Conservation (phyloP, 768 basidiomycete species). For the Termitomyces sp. region DNA sequence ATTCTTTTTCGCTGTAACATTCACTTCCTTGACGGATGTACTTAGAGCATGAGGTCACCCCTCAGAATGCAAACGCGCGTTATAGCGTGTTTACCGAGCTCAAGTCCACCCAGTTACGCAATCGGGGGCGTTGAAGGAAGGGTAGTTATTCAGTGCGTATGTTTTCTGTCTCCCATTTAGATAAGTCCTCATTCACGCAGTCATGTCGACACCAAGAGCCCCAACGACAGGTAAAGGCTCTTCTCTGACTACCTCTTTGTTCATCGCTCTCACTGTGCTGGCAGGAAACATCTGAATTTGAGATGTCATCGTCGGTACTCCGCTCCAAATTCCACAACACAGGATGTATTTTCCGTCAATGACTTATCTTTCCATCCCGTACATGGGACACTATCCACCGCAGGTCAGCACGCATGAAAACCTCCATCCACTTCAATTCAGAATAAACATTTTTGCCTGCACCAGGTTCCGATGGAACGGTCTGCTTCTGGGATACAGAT, state of each 20-base stretch:
- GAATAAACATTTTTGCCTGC: not conserved
- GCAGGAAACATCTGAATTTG: slow-evolving; percentile 78
- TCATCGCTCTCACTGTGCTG: not conserved
- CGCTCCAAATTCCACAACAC: slow-evolving; percentile 38
- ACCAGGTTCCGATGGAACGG: slow-evolving; percentile 73
- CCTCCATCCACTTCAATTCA: not conserved
- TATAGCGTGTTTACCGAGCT: slow-evolving; percentile 72
- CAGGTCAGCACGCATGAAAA: slow-evolving; percentile 34
- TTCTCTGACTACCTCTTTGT: not conserved
- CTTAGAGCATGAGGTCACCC: slow-evolving; percentile 77
- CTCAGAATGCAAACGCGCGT: slow-evolving; percentile 91
- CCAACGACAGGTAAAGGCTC: not conserved
- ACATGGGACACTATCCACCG: slow-evolving; percentile 80
- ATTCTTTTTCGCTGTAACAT: not conserved
- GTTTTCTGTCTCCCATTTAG: not conserved
- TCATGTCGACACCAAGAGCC: slow-evolving; percentile 79
- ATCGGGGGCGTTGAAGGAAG: slow-evolving; percentile 86
- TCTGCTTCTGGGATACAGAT: slow-evolving; percentile 94
- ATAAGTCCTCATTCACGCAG: slow-evolving; percentile 18
- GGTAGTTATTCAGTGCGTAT: slow-evolving; percentile 69
- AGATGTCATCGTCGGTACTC: slow-evolving; percentile 65
- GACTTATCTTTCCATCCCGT: slow-evolving; percentile 81
- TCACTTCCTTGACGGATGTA: not conserved
- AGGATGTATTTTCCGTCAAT: slow-evolving; percentile 78
- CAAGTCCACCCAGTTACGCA: slow-evolving; percentile 62